phyloP scores from a whole-genome alignment of 2,329 filamentous ascomycete species.

The Myriosclerotinia curreyana region DNA sequence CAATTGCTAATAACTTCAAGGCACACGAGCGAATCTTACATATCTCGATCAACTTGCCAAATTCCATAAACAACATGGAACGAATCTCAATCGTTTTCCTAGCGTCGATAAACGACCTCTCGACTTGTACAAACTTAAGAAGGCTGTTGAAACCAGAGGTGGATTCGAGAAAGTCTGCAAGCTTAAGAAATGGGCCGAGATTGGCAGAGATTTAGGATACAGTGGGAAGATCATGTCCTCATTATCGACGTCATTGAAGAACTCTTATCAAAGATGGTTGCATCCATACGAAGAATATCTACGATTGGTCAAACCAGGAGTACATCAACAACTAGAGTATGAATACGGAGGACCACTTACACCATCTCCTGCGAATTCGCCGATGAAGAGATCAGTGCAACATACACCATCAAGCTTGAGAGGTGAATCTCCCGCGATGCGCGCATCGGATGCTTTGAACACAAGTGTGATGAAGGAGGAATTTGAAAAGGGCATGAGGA shows the following conservation, averaged over 20 bases:
- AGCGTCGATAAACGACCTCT: constrained; percentile 97
- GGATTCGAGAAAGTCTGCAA: constrained; percentile 98
- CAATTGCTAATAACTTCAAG: constrained; percentile 47
- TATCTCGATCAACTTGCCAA: constrained; percentile 94
- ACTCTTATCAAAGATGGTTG: constrained; percentile 96
- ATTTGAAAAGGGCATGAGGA: constrained; percentile 38
- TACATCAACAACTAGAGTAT: constrained; percentile 91
- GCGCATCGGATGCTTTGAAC: constrained; percentile 55
- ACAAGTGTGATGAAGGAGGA: constrained; percentile 48
- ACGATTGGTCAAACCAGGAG: constrained; percentile 83
- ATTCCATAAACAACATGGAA: constrained; percentile 96
- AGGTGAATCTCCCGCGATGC: constrained; percentile 65
- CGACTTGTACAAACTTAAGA: constrained; percentile 93
- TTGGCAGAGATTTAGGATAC: constrained; percentile 92
- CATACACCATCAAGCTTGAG: constrained; percentile 57
- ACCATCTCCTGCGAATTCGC: constrained; percentile 69
- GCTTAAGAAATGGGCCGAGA: constrained; percentile 98
- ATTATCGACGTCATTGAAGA: constrained; percentile 93
- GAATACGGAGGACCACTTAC: constrained; percentile 92
- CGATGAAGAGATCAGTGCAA: constrained; percentile 63
- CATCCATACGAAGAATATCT: constrained; percentile 96
- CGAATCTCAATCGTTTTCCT: constrained; percentile 87
- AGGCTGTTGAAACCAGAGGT: constrained; percentile 89
- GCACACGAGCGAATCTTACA: constrained; percentile 90
- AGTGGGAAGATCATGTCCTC: constrained; percentile 99